Conservation (phyloP, 169 alveolate species). For the Eimeria maxima region DNA sequence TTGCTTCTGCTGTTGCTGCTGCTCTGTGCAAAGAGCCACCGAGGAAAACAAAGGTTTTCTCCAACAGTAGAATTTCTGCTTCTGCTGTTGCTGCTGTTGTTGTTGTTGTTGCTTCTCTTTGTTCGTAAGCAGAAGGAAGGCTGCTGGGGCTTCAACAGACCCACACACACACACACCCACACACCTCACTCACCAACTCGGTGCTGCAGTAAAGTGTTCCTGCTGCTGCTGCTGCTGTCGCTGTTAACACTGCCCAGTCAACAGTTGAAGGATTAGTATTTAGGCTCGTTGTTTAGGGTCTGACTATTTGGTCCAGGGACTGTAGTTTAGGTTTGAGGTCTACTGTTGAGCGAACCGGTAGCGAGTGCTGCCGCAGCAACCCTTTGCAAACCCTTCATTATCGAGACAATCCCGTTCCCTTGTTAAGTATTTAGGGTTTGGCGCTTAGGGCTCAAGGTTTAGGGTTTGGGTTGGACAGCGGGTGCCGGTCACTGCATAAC, state of each 20-base stretch:
- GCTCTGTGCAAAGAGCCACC: constrained; percentile 43
- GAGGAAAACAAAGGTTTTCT: not conserved
- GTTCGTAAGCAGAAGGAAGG: not conserved
- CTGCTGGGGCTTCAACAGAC: constrained; percentile 5
- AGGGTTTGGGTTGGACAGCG: not conserved
- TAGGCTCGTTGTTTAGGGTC: not conserved
- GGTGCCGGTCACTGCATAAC: not conserved
- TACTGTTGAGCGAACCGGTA: not conserved
- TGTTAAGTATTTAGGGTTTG: not conserved
- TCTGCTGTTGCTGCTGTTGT: constrained; percentile 33
- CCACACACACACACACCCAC: not conserved
- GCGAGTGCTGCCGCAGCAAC: constrained; percentile 26
- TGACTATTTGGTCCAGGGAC: not conserved
- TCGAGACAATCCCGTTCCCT: not conserved
- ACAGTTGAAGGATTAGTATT: not conserved
- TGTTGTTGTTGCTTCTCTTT: not conserved
- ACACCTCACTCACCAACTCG: not conserved
- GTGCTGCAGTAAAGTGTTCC: not conserved
- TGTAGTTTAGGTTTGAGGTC: not conserved
- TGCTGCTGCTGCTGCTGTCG: not conserved
- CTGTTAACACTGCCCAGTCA: not conserved
- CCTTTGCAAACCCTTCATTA: not conserved
- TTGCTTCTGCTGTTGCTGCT: constrained; percentile 24
- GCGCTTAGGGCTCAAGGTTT: not conserved
- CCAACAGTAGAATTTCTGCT: not conserved